phyloP scores from a whole-genome alignment of 2,329 filamentous ascomycete genomes.

The Colletotrichum noveboracense region DNA sequence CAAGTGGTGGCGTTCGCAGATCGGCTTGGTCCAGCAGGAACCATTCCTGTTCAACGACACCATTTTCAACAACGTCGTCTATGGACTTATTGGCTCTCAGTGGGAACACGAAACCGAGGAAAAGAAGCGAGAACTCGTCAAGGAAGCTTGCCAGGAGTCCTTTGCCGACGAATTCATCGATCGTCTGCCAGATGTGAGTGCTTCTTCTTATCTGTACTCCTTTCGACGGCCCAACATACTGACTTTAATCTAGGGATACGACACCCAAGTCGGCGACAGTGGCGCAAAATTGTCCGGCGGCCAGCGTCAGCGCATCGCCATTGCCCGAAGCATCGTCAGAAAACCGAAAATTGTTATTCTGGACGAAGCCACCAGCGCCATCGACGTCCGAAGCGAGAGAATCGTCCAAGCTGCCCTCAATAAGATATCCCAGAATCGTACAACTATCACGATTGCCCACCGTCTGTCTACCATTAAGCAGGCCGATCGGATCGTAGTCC shows the following conservation, averaged over 20 bases:
- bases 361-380: conserved; percentile 78
- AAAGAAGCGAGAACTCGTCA: conserved; percentile 63
- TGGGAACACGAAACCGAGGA: conserved; percentile 60
- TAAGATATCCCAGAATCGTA: conserved; percentile 65
- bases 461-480: conserved; percentile 77
- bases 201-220: background rate
- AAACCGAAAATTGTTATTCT: conserved; percentile 75
- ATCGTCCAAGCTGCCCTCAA: conserved; percentile 71
- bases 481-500: conserved; percentile 79
- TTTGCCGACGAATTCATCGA: conserved; percentile 75
- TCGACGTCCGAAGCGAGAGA: conserved; percentile 58
- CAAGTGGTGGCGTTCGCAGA: conserved; percentile 67
- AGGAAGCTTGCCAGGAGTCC: conserved; percentile 68
- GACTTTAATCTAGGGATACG: conserved; percentile 60
- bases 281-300: conserved; percentile 83
- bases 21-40: conserved; percentile 72
- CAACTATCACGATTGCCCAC: conserved; percentile 78
- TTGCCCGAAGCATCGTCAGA: conserved; percentile 76
- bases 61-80: conserved; percentile 66
- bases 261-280: conserved; percentile 62
- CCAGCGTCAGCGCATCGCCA: conserved; percentile 83
- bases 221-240: background rate
- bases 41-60: conserved; percentile 72
- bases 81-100: conserved; percentile 58
- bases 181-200: conserved; percentile 58